Conservation (phyloP, 208 protist genomes). For the Leishmania mexicana region DNA sequence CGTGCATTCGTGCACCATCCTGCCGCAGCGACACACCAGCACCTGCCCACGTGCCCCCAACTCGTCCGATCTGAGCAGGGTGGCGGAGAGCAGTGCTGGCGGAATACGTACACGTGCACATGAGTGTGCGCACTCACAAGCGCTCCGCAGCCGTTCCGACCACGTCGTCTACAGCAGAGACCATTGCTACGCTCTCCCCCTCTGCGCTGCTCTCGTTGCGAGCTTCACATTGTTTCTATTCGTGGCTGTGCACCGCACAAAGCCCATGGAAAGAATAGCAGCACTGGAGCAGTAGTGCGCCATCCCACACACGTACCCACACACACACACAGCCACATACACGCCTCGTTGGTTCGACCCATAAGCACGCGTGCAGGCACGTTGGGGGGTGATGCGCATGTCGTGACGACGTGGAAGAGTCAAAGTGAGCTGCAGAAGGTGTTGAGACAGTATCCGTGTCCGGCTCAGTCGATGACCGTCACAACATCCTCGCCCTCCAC, state of each 20-base stretch:
- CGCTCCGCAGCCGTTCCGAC: neutral
- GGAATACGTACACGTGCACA: neutral
- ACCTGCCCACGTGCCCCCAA: neutral
- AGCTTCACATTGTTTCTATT: neutral
- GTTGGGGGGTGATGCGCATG: neutral
- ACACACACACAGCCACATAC: neutral
- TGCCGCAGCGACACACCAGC: neutral
- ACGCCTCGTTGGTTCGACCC: neutral
- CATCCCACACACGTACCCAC: neutral
- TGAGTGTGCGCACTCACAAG: neutral
- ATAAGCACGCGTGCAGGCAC: neutral
- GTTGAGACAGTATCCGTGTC: neutral
- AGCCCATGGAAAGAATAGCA: neutral
- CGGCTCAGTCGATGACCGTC: slow-evolving; percentile 13
- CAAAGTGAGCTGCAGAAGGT: neutral
- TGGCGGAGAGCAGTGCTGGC: neutral
- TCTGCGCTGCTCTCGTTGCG: neutral
- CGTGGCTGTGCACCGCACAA: neutral
- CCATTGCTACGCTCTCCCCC: neutral
- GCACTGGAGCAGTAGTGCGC: neutral
- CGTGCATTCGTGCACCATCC: neutral
- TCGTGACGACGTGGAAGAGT: neutral
- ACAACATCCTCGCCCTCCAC: neutral
- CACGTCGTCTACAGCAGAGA: neutral
- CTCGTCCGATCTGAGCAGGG: neutral